These are phyloP conservation scores for Nicotiana tomentosiformis DNA, from an alignment of 257 asterid species.

Conservation along the genomic window DNA sequence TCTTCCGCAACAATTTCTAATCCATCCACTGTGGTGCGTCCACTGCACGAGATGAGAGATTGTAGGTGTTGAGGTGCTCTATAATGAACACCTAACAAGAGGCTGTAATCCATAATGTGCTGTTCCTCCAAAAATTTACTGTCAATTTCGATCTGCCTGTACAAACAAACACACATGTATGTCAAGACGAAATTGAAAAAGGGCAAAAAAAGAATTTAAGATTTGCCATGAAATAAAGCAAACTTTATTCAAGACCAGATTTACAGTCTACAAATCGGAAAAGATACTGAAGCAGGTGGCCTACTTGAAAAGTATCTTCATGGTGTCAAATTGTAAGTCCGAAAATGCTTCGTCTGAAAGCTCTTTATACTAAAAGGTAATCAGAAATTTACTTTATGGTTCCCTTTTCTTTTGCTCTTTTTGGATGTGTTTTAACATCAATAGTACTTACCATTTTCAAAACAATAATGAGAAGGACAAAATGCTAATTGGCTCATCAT, in stretches of 20 bases:
- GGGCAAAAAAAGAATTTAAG: background rate
- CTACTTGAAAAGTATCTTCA: background rate
- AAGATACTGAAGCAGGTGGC: background rate
- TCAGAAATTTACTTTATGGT: background rate
- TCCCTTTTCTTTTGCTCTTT: no score
- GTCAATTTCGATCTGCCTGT: conserved; percentile 92
- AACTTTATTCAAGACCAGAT: background rate
- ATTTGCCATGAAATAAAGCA: background rate
- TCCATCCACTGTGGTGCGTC: conserved; percentile 50
- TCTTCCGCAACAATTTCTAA: conserved; percentile 86
- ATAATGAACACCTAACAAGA: conserved; percentile 87
- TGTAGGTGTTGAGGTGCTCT: conserved; percentile 92
- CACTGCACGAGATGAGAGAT: conserved; percentile 51
- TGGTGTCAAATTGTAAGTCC: background rate
- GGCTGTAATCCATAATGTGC: conserved; percentile 97
- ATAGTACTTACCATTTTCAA: no score
- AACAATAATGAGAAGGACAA: no score
- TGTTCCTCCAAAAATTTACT: conserved; percentile 88
- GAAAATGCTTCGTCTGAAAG: background rate
- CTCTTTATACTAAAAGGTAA: background rate
- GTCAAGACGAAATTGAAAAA: background rate
- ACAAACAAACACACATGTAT: background rate
- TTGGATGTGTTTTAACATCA: no score
- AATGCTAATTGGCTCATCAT: no score
- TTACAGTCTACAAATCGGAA: background rate